Evolutionary conservation across 139 green algal genomes (phyloP).

Genomic region (Closterium sp.): DNA sequence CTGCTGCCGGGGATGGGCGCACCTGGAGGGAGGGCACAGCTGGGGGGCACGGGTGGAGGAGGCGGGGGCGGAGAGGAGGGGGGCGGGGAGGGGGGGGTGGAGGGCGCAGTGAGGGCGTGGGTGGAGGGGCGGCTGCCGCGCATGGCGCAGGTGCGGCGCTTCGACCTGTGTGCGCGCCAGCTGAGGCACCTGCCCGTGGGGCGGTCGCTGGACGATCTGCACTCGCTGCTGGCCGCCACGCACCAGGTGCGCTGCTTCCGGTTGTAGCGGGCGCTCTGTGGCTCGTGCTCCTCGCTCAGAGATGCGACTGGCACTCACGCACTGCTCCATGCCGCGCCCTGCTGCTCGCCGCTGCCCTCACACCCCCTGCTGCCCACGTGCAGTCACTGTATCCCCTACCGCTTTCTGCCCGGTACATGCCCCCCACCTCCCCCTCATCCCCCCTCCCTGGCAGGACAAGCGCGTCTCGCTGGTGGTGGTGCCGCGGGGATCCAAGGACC

Average conservation of each 20-base stretch:
- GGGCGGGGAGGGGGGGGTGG: not conserved
- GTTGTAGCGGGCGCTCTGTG: not conserved
- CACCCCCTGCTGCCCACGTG: no score
- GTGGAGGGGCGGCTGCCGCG: not conserved
- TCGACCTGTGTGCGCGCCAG: conserved; percentile 11
- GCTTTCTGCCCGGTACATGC: not conserved
- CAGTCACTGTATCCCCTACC: not conserved
- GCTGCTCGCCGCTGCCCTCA: no score
- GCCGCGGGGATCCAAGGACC: not conserved
- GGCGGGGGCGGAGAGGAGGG: no score
- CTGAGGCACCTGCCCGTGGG: not conserved
- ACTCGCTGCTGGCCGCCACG: not conserved
- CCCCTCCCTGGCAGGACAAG: conserved; percentile 10
- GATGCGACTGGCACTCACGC: no score
- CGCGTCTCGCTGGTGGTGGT: conserved; percentile 23
- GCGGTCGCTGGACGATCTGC: not conserved
- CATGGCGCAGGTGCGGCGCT: not conserved
- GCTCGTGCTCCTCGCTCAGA: not conserved
- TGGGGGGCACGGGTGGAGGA: not conserved
- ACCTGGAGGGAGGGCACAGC: no score
- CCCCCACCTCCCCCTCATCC: not conserved
- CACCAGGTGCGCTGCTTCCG: not conserved
- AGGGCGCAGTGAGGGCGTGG: not conserved
- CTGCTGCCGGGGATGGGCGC: not conserved
- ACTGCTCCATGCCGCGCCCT: no score